Percentiles rank a stretch among this genome's conserved stretches.
Evolutionary conservation across 1,284 basidiomycete species (phyloP).

Genomic region (Violaceomyces palustris): DNA sequence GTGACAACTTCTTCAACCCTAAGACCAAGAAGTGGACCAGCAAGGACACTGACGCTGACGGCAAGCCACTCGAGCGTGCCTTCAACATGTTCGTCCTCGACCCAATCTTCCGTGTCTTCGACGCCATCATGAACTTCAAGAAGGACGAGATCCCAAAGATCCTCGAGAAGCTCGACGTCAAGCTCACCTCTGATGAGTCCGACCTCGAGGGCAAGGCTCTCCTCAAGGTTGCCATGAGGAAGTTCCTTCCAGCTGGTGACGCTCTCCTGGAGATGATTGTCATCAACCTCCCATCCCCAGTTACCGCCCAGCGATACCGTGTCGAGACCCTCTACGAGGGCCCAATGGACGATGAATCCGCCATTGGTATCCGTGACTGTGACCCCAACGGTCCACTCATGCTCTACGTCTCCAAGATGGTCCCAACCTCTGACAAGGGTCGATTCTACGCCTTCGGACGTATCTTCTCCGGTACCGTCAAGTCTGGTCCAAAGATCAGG

Average conservation of each 20-base stretch:
- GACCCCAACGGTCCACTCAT: slow-evolving; percentile 95
- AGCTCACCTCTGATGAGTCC: slow-evolving; percentile 81
- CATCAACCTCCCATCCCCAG: slow-evolving; percentile 87
- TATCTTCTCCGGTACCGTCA: slow-evolving; percentile 98
- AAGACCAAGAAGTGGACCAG: slow-evolving; percentile 95
- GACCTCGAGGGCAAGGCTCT: slow-evolving; percentile 94
- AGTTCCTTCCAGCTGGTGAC: slow-evolving; percentile 99
- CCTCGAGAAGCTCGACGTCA: slow-evolving; percentile 95
- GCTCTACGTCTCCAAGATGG: slow-evolving; percentile 99
- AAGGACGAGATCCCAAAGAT: slow-evolving; percentile 80
- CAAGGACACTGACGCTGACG: slow-evolving; percentile 70
- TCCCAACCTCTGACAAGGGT: slow-evolving; percentile 99
- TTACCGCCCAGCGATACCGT: slow-evolving; percentile 95
- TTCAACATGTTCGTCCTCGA: slow-evolving; percentile 82
- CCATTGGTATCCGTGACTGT: slow-evolving; percentile 97
- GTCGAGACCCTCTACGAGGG: slow-evolving; percentile 99
- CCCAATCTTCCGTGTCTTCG: slow-evolving; percentile 98
- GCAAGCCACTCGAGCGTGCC: slow-evolving; percentile 69
- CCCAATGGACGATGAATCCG: slow-evolving; percentile 99
- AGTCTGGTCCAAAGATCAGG: slow-evolving; percentile 95
- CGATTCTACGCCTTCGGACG: slow-evolving; percentile 99
- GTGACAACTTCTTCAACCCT: slow-evolving; percentile 99
- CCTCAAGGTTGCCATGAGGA: slow-evolving; percentile 98
- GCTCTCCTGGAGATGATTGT: slow-evolving; percentile 99
- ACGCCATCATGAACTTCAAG: slow-evolving; percentile 99